Percentiles rank a stretch among this genome's conserved stretches.
phyloP scores from a whole-genome alignment of 2,329 filamentous ascomycete genomes.

The Aspergillus quadrilineatus region DNA sequence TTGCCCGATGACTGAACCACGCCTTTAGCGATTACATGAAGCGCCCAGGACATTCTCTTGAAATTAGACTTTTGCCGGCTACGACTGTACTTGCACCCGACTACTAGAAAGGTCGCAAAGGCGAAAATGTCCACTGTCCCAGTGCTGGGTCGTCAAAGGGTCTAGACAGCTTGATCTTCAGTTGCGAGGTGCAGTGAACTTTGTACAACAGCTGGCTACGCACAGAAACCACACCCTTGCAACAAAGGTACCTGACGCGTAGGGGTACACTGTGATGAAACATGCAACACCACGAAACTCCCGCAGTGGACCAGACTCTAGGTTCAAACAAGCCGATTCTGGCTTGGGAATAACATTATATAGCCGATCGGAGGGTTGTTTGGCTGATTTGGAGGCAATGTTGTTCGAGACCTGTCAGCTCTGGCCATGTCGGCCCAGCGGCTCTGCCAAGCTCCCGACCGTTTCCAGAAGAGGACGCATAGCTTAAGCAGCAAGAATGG shows the following conservation, averaged over 20 bases:
- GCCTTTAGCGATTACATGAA: neutral
- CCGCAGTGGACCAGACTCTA: neutral
- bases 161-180: neutral
- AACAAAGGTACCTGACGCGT: neutral
- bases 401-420: neutral
- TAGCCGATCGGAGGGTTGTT: neutral
- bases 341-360: neutral
- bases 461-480: neutral
- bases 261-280: neutral
- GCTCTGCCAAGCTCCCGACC: neutral
- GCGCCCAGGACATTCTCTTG: neutral
- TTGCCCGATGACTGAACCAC: conserved; percentile 33
- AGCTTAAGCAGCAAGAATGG: neutral
- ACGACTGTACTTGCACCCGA: neutral
- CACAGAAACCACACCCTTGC: neutral
- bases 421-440: neutral
- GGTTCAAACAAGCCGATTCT: neutral
- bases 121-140: neutral
- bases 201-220: neutral
- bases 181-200: neutral
- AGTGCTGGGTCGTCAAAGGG: neutral
- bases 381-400: neutral
- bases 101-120: neutral
- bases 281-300: conserved; percentile 1
- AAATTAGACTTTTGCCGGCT: neutral